Evolutionary conservation across 169 alveolate species (phyloP).

Genomic region (Plasmodium relictum): DNA sequence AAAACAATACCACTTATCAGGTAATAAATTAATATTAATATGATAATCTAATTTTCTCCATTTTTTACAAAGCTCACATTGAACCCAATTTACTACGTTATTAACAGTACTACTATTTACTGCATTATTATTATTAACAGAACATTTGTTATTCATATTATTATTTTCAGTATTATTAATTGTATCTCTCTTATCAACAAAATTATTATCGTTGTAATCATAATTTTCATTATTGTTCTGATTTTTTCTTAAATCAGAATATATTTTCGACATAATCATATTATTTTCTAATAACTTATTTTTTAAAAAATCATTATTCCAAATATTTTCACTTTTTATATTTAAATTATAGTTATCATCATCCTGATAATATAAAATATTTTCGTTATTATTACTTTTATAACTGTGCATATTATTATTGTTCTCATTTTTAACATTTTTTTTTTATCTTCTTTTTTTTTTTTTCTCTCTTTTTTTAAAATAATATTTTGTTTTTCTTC

Average conservation of each 20-base stretch:
- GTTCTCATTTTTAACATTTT: slow-evolving; percentile 3
- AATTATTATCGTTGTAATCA: background rate
- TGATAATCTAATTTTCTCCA: slow-evolving; percentile 83
- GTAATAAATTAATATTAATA: slow-evolving; percentile 80
- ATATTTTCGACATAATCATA: slow-evolving; percentile 12
- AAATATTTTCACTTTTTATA: background rate
- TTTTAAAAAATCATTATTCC: background rate
- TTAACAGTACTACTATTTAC: background rate
- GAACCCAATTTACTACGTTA: slow-evolving; percentile 86
- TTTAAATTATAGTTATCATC: background rate
- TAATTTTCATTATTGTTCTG: background rate
- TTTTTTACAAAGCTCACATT: slow-evolving; percentile 85
- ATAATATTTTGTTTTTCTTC: slow-evolving; percentile 23
- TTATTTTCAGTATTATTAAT: background rate
- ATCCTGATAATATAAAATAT: background rate
- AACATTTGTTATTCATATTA: background rate
- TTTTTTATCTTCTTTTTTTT: slow-evolving; percentile 17
- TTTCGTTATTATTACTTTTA: slow-evolving; percentile 54
- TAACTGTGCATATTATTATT: slow-evolving; percentile 11
- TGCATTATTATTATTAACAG: background rate
- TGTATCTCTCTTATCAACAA: background rate
- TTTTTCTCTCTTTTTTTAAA: slow-evolving; percentile 16
- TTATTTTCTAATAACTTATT: slow-evolving; percentile 2
- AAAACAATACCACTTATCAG: slow-evolving; percentile 86
- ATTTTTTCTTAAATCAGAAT: slow-evolving; percentile 3